A percentile compares a stretch with the other conserved stretches of the same genome.
Evolutionary conservation across 306 rosid species (phyloP).

Genomic region (Vigna trinervia): DNA sequence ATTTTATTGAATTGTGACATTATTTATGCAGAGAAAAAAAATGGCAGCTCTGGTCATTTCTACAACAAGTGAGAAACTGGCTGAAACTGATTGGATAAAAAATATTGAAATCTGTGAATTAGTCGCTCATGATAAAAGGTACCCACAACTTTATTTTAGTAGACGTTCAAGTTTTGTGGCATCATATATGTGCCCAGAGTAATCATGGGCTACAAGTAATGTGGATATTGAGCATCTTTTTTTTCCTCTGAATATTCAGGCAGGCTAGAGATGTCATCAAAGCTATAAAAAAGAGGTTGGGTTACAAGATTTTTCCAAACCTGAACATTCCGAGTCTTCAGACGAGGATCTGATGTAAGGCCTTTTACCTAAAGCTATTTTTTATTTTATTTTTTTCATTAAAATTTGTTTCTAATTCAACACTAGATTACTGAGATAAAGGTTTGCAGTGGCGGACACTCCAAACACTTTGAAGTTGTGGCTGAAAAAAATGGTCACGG

Average conservation of each 20-base stretch:
- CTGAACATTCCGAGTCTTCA: conserved; percentile 8
- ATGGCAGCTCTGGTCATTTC: conserved; percentile 88
- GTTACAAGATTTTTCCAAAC: conserved; percentile 43
- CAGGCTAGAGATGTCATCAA: conserved; percentile 80
- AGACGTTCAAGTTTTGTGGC: conserved; percentile 26
- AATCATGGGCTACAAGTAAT: neutral
- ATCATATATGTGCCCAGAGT: conserved; percentile 17
- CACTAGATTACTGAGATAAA: neutral
- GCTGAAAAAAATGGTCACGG: too few relatives aligned
- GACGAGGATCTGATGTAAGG: conserved; percentile 71
- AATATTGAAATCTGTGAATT: conserved; percentile 91
- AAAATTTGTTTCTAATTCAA: neutral
- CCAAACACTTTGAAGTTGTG: too few relatives aligned
- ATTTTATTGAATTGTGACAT: conserved; percentile 36
- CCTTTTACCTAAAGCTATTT: neutral
- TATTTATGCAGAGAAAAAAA: conserved; percentile 39
- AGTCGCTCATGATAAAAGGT: conserved; percentile 88
- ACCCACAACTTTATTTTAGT: conserved; percentile 15
- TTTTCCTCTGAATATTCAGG: conserved; percentile 52
- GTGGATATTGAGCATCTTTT: conserved; percentile 20
- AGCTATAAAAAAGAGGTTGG: conserved; percentile 80
- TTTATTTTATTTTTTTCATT: neutral
- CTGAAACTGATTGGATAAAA: conserved; percentile 86
- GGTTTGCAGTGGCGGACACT: neutral
- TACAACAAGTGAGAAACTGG: conserved; percentile 82